Conservation (phyloP, 768 basidiomycete genomes). For the Russula earlei region DNA sequence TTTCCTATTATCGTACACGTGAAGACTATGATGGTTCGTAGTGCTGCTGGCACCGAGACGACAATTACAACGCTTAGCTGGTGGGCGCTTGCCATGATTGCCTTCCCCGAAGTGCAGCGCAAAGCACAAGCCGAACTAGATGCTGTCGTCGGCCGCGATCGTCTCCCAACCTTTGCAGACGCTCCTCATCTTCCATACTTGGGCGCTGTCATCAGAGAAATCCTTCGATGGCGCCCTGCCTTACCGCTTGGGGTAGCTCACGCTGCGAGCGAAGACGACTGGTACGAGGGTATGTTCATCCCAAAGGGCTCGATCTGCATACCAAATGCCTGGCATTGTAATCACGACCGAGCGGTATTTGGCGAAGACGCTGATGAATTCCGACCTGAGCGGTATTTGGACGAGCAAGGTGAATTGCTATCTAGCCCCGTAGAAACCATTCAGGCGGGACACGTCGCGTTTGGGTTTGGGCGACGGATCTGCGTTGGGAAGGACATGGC, state of each 20-base stretch:
- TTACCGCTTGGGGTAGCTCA: background rate
- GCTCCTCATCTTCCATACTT: constrained; percentile 16
- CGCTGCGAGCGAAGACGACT: constrained; percentile 22
- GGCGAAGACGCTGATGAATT: constrained; percentile 17
- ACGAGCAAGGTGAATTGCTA: too few species aligned
- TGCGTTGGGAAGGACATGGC: constrained; percentile 19
- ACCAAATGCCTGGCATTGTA: constrained; percentile 19
- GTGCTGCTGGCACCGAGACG: constrained; percentile 8
- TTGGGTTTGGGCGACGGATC: constrained; percentile 15
- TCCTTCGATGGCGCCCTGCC: constrained; percentile 2
- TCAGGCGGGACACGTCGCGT: constrained; percentile 12
- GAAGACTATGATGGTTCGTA: too few species aligned
- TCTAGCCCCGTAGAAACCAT: background rate
- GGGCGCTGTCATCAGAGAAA: constrained; percentile 16
- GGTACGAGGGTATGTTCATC: constrained; percentile 25
- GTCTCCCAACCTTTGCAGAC: constrained; percentile 17
- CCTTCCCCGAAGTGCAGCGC: constrained; percentile 14
- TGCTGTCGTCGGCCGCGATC: constrained; percentile 11
- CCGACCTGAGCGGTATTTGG: constrained; percentile 17
- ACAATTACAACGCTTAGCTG: background rate
- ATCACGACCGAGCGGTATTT: constrained; percentile 1
- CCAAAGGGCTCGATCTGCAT: constrained; percentile 29
- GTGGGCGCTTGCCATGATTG: constrained; percentile 17
- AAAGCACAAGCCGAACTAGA: constrained; percentile 21
- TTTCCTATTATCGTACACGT: too few species aligned